phyloP scores from a whole-genome alignment of 805 yeast species.

The Kodamaea restingae region DNA sequence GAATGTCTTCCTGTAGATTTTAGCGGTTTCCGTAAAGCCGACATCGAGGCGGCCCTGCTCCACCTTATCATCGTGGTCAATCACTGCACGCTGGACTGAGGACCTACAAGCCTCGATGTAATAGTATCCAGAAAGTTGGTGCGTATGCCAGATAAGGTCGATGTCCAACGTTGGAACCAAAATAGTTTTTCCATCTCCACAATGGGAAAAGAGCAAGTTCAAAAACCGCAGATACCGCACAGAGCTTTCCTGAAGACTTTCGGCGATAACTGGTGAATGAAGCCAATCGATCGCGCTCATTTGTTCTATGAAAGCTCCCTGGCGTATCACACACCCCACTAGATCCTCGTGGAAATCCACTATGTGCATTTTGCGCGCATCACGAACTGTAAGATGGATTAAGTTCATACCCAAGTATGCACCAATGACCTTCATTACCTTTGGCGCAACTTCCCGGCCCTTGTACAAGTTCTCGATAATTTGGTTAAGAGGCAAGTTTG shows the following conservation, averaged over 20 bases:
- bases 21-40: slow-evolving; percentile 11
- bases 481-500: not conserved
- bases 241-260: slow-evolving; percentile 14
- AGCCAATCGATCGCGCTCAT: slow-evolving; percentile 20
- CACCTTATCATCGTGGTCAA: slow-evolving; percentile 9
- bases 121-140: slow-evolving; percentile 16
- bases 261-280: slow-evolving; percentile 11
- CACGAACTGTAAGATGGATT: slow-evolving; percentile 10
- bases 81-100: slow-evolving; percentile 12
- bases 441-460: not conserved
- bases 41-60: slow-evolving; percentile 5
- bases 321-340: slow-evolving; percentile 22
- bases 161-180: slow-evolving; percentile 26
- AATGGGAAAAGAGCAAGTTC: too few relatives aligned
- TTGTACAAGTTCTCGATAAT: not conserved
- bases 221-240: slow-evolving; percentile 19
- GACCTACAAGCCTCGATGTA: slow-evolving; percentile 16
- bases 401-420: slow-evolving; percentile 13
- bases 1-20: slow-evolving; percentile 8
- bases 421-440: not conserved
- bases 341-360: slow-evolving; percentile 18
- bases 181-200: slow-evolving; percentile 1
- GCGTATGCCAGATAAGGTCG: slow-evolving; percentile 28
- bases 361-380: not conserved
- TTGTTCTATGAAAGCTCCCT: slow-evolving; percentile 19